These are phyloP conservation scores for Neoscytalidium dimidiatum DNA, from an alignment of 2,329 filamentous ascomycete genomes.

Conservation along the genomic window DNA sequence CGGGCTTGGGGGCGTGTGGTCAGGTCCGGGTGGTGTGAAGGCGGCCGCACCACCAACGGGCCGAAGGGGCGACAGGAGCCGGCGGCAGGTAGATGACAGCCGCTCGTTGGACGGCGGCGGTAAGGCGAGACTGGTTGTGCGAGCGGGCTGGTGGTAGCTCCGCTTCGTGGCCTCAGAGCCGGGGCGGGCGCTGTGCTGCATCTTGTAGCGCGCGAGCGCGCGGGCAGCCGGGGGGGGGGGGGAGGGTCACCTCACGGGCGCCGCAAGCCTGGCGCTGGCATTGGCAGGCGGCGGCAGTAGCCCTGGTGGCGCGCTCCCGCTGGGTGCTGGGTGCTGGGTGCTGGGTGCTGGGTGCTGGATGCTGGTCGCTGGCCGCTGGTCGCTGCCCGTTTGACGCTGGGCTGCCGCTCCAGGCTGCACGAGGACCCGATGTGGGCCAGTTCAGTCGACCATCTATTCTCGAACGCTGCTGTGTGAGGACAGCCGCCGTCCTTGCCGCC, in stretches of 20 bases:
- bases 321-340: background rate
- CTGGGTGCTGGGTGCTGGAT: too few relatives aligned
- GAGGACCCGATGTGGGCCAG: too few relatives aligned
- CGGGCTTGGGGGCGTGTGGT: constrained; percentile 3
- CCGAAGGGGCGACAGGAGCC: constrained; percentile 4
- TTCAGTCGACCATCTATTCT: too few relatives aligned
- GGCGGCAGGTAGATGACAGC: background rate
- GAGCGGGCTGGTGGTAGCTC: background rate
- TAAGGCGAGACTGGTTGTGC: background rate
- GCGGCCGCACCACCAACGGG: constrained; percentile 10
- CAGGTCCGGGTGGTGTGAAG: constrained; percentile 18
- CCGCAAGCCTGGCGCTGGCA: background rate
- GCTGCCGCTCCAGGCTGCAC: too few relatives aligned
- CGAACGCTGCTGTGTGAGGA: background rate
- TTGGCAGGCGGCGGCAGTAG: background rate
- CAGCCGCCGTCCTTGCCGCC: background rate
- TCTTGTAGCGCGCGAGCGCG: background rate
- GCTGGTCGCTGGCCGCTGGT: too few relatives aligned
- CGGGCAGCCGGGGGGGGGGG: too few relatives aligned
- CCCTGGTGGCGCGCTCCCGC: background rate
- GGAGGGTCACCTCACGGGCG: background rate
- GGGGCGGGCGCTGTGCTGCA: background rate
- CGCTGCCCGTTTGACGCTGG: background rate
- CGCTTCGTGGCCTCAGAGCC: background rate
- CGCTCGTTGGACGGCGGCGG: background rate